A percentile compares a stretch with the other conserved stretches of the same genome.
Evolutionary conservation across 495 filamentous ascomycete genomes (phyloP).

Genomic region (Penicillium verhagenii): DNA sequence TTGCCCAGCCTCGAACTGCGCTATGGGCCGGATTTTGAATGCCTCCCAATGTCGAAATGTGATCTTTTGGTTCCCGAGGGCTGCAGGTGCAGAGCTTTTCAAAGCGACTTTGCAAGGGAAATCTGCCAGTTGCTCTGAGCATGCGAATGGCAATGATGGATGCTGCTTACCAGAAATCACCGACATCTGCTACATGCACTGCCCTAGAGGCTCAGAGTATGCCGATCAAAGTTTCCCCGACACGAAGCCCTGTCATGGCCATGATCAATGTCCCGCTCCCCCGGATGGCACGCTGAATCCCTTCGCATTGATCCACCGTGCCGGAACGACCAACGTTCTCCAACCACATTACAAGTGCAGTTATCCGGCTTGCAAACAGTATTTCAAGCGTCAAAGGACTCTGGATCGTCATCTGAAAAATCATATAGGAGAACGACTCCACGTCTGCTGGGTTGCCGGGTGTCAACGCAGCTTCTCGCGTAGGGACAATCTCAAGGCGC

Average conservation of each 20-base stretch:
- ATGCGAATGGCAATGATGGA: neutral
- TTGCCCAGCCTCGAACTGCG: neutral
- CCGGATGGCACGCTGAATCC: neutral
- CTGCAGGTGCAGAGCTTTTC: neutral
- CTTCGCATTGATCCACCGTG: neutral
- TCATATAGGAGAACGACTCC: conserved; percentile 39
- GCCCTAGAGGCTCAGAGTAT: neutral
- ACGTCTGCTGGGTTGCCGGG: conserved; percentile 19
- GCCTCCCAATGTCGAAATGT: neutral
- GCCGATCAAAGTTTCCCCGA: neutral
- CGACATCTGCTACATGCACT: neutral
- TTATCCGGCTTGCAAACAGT: conserved; percentile 21
- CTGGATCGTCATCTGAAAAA: conserved; percentile 51
- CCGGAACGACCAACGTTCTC: neutral
- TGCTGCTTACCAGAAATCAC: neutral
- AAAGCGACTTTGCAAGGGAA: neutral
- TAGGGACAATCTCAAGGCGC: conserved; percentile 22
- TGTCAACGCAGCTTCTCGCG: conserved; percentile 19
- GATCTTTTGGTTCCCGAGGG: neutral
- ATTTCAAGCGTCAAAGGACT: conserved; percentile 50
- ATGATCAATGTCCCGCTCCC: neutral
- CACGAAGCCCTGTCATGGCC: neutral
- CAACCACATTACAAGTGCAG: conserved; percentile 17
- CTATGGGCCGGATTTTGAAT: neutral
- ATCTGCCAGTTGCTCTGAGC: neutral